These are phyloP conservation scores for Murraya koenigii DNA, from an alignment of 345 rosid genomes.

Conservation along the genomic window DNA sequence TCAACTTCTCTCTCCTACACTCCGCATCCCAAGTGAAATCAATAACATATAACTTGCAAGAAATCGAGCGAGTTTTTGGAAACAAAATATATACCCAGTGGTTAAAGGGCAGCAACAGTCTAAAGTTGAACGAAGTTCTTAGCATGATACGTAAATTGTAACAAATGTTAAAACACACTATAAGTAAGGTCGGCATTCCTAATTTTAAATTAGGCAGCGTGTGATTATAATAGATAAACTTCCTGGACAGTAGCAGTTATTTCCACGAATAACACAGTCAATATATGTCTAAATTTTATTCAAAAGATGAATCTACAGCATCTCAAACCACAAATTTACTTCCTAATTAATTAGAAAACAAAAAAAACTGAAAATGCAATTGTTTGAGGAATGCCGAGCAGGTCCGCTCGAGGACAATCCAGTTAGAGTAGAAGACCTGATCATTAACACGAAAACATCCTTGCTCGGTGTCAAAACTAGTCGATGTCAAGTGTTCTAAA, in stretches of 20 bases:
- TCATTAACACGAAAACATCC: too few relatives aligned
- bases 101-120: background rate
- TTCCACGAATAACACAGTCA: background rate
- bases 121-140: background rate
- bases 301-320: background rate
- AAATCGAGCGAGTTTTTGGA: background rate
- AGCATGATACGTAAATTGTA: background rate
- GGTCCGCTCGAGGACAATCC: too few relatives aligned
- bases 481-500: too few relatives aligned
- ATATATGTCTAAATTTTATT: background rate
- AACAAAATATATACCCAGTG: background rate
- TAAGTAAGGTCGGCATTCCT: background rate
- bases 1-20: constrained; percentile 28
- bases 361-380: background rate
- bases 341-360: background rate
- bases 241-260: background rate
- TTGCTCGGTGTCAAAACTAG: too few relatives aligned
- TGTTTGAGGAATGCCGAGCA: too few relatives aligned
- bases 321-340: background rate
- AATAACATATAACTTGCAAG: background rate
- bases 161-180: background rate
- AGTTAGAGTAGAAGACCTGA: too few relatives aligned
- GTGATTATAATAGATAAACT: background rate
- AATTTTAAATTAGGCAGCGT: background rate
- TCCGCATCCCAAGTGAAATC: background rate